phyloP scores from a whole-genome alignment of 2,329 filamentous ascomycete species.

The Arthrinium phaeospermum region DNA sequence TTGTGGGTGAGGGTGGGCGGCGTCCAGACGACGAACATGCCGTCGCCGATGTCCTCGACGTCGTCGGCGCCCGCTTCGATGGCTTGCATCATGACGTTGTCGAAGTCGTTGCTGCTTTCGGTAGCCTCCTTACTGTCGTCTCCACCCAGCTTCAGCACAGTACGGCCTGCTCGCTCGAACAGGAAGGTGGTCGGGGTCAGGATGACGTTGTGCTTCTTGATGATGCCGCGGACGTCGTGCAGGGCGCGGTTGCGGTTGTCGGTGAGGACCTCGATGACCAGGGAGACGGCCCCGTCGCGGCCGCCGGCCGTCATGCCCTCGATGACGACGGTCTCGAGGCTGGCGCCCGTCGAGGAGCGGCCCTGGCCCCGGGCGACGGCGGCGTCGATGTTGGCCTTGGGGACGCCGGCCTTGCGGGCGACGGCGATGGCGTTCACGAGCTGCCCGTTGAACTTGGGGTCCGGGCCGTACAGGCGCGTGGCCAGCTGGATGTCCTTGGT shows the following conservation, averaged over 20 bases:
- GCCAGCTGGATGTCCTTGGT: slow-evolving; percentile 75
- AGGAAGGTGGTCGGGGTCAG: slow-evolving; percentile 80
- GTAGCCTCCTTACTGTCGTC: slow-evolving; percentile 35
- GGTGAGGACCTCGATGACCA: slow-evolving; percentile 85
- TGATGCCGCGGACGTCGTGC: slow-evolving; percentile 71
- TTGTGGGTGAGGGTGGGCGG: slow-evolving; percentile 68
- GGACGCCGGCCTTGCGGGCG: slow-evolving; percentile 86
- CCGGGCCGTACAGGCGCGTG: slow-evolving; percentile 78
- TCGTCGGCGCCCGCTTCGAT: slow-evolving; percentile 85
- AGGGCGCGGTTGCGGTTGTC: slow-evolving; percentile 79
- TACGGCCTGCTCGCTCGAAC: slow-evolving; percentile 80
- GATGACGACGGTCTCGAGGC: slow-evolving; percentile 77
- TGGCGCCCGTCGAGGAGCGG: slow-evolving; percentile 72
- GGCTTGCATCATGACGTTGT: slow-evolving; percentile 79
- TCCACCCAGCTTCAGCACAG: slow-evolving; percentile 63
- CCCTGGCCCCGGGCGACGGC: slow-evolving; percentile 91
- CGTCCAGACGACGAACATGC: slow-evolving; percentile 73
- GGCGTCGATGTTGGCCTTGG: slow-evolving; percentile 82
- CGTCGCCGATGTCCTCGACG: slow-evolving; percentile 70
- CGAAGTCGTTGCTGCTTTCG: slow-evolving; percentile 48
- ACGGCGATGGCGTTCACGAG: slow-evolving; percentile 74
- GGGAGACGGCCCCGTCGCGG: slow-evolving; percentile 55
- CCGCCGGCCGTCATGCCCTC: slow-evolving; percentile 80
- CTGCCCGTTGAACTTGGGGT: slow-evolving; percentile 75
- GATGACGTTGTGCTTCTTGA: slow-evolving; percentile 75